Conservation (phyloP, 441 rosid species). For the Aleurites moluccanus region DNA sequence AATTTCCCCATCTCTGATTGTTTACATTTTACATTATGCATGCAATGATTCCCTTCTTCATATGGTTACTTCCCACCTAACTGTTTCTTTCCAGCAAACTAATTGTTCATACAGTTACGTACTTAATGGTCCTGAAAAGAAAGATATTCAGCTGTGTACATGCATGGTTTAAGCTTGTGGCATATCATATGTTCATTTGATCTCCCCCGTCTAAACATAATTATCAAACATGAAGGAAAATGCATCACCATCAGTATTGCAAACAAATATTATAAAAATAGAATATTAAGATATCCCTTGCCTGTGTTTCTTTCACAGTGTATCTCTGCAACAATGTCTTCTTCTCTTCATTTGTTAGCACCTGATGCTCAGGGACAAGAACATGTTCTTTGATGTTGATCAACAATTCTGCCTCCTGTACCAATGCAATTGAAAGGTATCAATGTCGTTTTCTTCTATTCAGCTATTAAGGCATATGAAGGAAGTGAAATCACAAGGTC, state of each 20-base stretch:
- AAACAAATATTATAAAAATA: too few relatives aligned
- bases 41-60: not conserved
- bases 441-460: conserved; percentile 8
- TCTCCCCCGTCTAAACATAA: not conserved
- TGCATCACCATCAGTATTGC: not conserved
- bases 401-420: conserved; percentile 82
- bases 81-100: too few relatives aligned
- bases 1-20: not conserved
- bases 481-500: conserved; percentile 1
- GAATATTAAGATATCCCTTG: conserved; percentile 23
- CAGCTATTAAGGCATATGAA: not conserved
- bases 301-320: conserved; percentile 97
- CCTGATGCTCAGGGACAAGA: conserved; percentile 93
- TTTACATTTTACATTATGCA: not conserved
- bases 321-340: conserved; percentile 83
- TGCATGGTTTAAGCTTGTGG: not conserved
- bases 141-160: too few relatives aligned
- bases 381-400: conserved; percentile 87
- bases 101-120: not conserved
- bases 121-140: not conserved
- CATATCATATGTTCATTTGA: not conserved
- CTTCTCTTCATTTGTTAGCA: conserved; percentile 81
- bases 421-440: conserved; percentile 15
- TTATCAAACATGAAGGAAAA: not conserved
- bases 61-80: not conserved